Evolutionary conservation across 768 basidiomycete species (phyloP), one percentile per base, ranked within the genome.

Genomic region (Strobilomyces dryophilus): DNA sequence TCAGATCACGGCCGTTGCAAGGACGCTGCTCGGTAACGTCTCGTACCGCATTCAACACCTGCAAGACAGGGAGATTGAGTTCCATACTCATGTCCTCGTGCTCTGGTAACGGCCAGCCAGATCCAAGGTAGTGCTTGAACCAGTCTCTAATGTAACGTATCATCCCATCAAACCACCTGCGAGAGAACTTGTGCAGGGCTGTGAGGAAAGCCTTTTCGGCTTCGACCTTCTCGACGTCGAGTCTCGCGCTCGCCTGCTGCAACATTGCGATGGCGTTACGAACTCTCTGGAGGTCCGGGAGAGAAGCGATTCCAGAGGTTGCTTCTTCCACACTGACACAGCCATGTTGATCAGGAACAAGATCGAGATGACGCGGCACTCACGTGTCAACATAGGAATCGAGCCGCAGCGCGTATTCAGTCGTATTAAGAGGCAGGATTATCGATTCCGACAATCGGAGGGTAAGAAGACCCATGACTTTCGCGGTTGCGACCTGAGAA

Each of bases 371-470:
- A 52, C 50, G 45, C n/a, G 18, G n/a, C 2, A 52, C 82, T 60
- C 62, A 87, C 85, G 73, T 74, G 36, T 77, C 73, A 20, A 85
- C 74, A 59, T 89, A 89, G 14, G 75, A 69, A 47, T 74, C 70
- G 10, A 90, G 74, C 63, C 87, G 85, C 9, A 79, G 57, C 4
- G 85, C 71, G 62, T 89, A 89, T 56, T 88, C 84, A 0, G 87
- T 89, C 11, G 86, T 87, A 62, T 90, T 89, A 36, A 90, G 68
- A 8, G 88, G 87, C 11, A 90, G 57, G 32, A 89, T 68, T 42
- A 87, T 72, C 7, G 80, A 76, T 53, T 88, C 83, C 11, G 75
- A 73, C 14, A 88, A 46, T 21, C 85, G 75, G 14, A 90, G 72
- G 8, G 77, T 73, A 43, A 84, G 59, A 31, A 89, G 70, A 42